A percentile compares a stretch with the other conserved stretches of the same genome.
Evolutionary conservation across 306 rosid species (phyloP).

Genomic region (Senna siamea): DNA sequence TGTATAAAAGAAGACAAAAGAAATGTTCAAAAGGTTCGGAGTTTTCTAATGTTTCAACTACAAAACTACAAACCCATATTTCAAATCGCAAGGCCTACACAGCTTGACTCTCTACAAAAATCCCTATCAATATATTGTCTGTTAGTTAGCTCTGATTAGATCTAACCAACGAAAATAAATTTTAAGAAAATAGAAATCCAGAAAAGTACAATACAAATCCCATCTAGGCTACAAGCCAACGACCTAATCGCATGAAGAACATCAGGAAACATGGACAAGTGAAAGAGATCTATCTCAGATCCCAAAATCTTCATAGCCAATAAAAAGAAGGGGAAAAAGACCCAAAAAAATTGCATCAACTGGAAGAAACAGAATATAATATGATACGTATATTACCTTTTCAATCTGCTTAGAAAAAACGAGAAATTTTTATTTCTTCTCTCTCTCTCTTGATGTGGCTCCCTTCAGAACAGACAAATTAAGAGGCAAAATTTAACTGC

Average conservation of each 20-base stretch:
- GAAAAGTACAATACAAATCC: conserved; percentile 34
- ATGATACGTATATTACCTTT: conserved; percentile 37
- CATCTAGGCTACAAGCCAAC: conserved; percentile 41
- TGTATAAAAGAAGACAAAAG: conserved; percentile 55
- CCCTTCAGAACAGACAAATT: conserved; percentile 30
- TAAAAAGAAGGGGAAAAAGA: conserved; percentile 32
- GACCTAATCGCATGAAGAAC: conserved; percentile 34
- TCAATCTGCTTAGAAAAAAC: background rate
- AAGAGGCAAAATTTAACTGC: conserved; percentile 25
- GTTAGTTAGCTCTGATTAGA: conserved; percentile 73
- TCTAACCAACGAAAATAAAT: conserved; percentile 54
- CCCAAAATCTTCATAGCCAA: conserved; percentile 45
- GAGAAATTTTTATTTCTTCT: conserved; percentile 11
- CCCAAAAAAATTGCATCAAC: conserved; percentile 16
- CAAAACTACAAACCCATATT: conserved; percentile 44
- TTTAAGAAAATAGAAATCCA: conserved; percentile 28
- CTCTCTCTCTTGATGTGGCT: conserved; percentile 1
- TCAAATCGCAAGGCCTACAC: conserved; percentile 37
- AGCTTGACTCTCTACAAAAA: conserved; percentile 39
- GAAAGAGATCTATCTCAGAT: conserved; percentile 64
- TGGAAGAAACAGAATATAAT: conserved; percentile 21
- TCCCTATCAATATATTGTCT: conserved; percentile 63
- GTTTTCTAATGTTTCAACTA: conserved; percentile 53
- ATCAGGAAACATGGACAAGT: conserved; percentile 36
- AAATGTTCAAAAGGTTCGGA: conserved; percentile 37